These are phyloP conservation scores for Penicillium fuscoglaucum DNA, from an alignment of 2,329 filamentous ascomycete genomes.

Conservation along the genomic window DNA sequence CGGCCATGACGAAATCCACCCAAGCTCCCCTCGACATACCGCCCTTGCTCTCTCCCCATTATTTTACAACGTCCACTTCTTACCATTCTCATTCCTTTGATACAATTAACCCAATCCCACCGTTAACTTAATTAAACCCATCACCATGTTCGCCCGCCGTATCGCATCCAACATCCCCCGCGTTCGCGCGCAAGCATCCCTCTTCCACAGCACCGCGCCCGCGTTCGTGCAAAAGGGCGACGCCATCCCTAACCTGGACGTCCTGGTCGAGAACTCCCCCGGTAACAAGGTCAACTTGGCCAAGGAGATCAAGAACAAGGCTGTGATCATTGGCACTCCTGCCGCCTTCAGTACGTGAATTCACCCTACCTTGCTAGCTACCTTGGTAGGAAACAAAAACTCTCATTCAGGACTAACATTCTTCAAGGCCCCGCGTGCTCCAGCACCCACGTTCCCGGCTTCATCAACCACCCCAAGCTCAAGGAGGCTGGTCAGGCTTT, in stretches of 20 bases:
- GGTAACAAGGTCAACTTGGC: conserved; percentile 88
- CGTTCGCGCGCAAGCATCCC: conserved; percentile 32
- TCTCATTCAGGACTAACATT: conserved; percentile 12
- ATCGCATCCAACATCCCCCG: conserved; percentile 35
- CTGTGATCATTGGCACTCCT: conserved; percentile 81
- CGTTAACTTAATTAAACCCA: conserved; percentile 1
- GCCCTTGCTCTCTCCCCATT: neutral
- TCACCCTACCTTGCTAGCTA: neutral
- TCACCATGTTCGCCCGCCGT: conserved; percentile 42
- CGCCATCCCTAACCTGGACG: conserved; percentile 71
- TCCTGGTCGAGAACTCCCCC: conserved; percentile 80
- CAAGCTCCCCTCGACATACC: neutral
- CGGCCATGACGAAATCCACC: conserved; percentile 10
- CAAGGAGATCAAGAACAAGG: conserved; percentile 73
- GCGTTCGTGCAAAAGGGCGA: conserved; percentile 73
- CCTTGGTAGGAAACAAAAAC: neutral
- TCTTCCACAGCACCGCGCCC: conserved; percentile 44
- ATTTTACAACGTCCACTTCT: neutral
- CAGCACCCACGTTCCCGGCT: conserved; percentile 76
- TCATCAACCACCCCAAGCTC: conserved; percentile 75
- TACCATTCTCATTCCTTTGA: neutral
- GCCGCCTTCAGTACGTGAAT: conserved; percentile 66
- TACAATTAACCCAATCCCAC: neutral
- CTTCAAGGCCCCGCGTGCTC: conserved; percentile 60
- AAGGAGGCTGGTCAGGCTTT: conserved; percentile 82